These are phyloP conservation scores for Penicillium cosmopolitanum DNA, from an alignment of 495 filamentous ascomycete genomes.

Conservation along the genomic window DNA sequence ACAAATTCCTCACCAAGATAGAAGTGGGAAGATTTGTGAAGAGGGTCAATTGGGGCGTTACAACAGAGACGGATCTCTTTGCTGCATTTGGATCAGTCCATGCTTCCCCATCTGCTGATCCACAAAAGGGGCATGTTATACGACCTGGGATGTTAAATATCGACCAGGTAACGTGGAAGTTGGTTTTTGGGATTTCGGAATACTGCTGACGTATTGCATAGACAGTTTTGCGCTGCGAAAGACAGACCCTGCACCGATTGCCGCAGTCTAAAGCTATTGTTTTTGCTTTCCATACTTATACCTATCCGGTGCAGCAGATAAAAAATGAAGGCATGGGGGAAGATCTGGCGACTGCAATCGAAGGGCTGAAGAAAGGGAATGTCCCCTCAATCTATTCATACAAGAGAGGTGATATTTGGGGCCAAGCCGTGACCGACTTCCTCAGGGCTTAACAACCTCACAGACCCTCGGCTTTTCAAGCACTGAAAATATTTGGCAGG, in stretches of 20 bases:
- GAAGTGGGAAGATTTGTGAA: slow-evolving; percentile 45
- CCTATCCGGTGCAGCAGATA: slow-evolving; percentile 68
- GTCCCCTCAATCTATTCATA: slow-evolving; percentile 69
- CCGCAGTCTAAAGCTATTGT: slow-evolving; percentile 67
- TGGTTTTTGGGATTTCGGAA: not conserved
- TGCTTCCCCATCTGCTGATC: slow-evolving; percentile 33
- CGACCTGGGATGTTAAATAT: slow-evolving; percentile 50
- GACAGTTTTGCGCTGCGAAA: slow-evolving; percentile 68
- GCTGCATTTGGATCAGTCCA: slow-evolving; percentile 46
- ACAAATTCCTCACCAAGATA: slow-evolving; percentile 66
- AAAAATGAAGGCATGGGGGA: slow-evolving; percentile 69
- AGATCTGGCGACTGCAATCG: slow-evolving; percentile 70
- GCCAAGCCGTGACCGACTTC: slow-evolving; percentile 61
- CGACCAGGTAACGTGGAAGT: slow-evolving; percentile 41
- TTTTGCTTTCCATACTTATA: slow-evolving; percentile 81
- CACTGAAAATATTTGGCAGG: not conserved
- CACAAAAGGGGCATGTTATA: slow-evolving; percentile 48
- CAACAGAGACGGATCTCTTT: slow-evolving; percentile 60
- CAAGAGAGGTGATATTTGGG: slow-evolving; percentile 67
- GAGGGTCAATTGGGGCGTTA: slow-evolving; percentile 65
- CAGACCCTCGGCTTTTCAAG: too few species aligned
- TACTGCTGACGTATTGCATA: slow-evolving; percentile 28
- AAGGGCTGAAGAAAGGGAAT: slow-evolving; percentile 70
- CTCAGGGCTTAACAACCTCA: slow-evolving; percentile 41
- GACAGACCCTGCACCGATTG: slow-evolving; percentile 76